These are phyloP conservation scores for Hawksworthiomyces lignivorus DNA, from an alignment of 2,329 filamentous ascomycete genomes.

Conservation along the genomic window DNA sequence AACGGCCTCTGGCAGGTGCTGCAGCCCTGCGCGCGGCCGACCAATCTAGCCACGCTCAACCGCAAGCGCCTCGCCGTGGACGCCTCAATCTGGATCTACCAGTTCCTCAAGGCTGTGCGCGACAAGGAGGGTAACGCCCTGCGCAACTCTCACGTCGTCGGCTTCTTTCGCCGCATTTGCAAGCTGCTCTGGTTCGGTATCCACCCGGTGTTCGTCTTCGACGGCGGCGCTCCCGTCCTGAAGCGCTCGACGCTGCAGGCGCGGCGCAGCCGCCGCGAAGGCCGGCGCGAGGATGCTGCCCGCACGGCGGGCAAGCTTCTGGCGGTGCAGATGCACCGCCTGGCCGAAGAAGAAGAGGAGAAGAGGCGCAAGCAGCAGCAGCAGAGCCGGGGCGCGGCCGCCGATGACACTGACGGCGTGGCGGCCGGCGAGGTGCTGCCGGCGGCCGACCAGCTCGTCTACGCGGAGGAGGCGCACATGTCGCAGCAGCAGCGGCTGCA, in stretches of 20 bases:
- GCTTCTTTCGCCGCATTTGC: constrained; percentile 97
- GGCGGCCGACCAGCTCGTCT: constrained; percentile 63
- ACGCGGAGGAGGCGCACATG: constrained; percentile 86
- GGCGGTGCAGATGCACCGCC: constrained; percentile 87
- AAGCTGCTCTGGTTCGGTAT: constrained; percentile 96
- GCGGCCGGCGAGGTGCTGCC: constrained; percentile 61
- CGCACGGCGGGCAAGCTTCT: constrained; percentile 85
- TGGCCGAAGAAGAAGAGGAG: constrained; percentile 75
- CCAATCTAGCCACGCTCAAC: constrained; percentile 93
- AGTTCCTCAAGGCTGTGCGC: constrained; percentile 96
- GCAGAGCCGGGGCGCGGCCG: constrained; percentile 16
- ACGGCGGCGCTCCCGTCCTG: constrained; percentile 83
- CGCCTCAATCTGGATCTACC: constrained; percentile 99
- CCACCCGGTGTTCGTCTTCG: constrained; percentile 94
- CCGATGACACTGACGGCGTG: constrained; percentile 30
- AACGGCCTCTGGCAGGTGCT: constrained; percentile 96
- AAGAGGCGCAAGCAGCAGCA: constrained; percentile 43
- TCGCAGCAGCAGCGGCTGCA: constrained; percentile 65
- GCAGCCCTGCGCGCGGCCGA: constrained; percentile 89
- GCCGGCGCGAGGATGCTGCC: constrained; percentile 84
- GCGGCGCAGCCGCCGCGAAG: constrained; percentile 74
- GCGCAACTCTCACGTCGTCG: constrained; percentile 90
- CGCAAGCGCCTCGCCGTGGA: constrained; percentile 94
- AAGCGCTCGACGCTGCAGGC: constrained; percentile 85
- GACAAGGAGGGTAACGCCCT: constrained; percentile 97